Evolutionary conservation across 208 protist genomes (phyloP).

Genomic region (Blechomonas ayalai): DNA sequence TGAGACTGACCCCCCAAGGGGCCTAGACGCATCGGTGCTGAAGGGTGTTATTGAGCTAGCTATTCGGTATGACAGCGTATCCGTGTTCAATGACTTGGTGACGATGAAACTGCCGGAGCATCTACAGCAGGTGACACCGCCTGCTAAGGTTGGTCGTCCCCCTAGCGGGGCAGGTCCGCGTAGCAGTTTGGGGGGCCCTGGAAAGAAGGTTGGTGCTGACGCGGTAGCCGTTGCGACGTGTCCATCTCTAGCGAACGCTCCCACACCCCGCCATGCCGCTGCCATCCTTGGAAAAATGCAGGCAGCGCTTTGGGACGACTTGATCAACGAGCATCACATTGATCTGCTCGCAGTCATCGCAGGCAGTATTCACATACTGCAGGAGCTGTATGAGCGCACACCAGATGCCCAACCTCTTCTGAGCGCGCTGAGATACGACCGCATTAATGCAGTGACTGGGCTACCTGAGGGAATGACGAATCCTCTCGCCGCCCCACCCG

Average conservation of each 20-base stretch:
- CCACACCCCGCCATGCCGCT: constrained; percentile 14
- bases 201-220: too few species aligned
- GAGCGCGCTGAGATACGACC: constrained; percentile 60
- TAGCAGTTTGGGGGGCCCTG: background rate
- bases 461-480: constrained; percentile 42
- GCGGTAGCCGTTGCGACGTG: constrained; percentile 14
- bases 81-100: constrained; percentile 37
- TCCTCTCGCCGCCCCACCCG: too few species aligned
- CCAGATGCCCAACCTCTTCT: constrained; percentile 19
- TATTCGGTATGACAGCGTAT: constrained; percentile 65
- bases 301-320: constrained; percentile 29
- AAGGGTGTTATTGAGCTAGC: constrained; percentile 63
- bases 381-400: constrained; percentile 20
- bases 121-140: background rate
- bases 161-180: background rate
- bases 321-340: constrained; percentile 43
- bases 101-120: constrained; percentile 16
- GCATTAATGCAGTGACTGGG: constrained; percentile 55
- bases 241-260: constrained; percentile 22
- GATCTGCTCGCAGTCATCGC: constrained; percentile 66
- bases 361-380: constrained; percentile 36
- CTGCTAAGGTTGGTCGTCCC: background rate
- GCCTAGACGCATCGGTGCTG: too few species aligned
- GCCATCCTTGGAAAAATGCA: constrained; percentile 26
- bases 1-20: too few species aligned